These are phyloP conservation scores for Chytridium lagenaria DNA, from an alignment of 371 early-diverging fungal genomes.

Conservation along the genomic window DNA sequence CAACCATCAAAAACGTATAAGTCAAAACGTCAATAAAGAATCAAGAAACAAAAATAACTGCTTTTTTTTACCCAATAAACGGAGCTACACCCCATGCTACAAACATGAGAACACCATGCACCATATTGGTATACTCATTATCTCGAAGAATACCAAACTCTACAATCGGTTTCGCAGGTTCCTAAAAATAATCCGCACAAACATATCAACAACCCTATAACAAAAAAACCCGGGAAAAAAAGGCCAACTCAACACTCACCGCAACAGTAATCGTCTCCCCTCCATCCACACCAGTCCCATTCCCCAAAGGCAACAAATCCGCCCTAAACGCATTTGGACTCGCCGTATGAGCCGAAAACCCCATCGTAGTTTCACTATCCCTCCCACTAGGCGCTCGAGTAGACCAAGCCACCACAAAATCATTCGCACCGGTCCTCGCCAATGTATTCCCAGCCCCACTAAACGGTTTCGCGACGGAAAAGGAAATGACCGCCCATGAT, in stretches of 20 bases:
- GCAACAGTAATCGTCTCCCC: neutral
- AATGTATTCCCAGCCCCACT: neutral
- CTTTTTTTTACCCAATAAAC: conserved; percentile 17
- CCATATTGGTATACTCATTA: neutral
- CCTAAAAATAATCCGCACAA: neutral
- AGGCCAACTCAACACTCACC: neutral
- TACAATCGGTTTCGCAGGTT: neutral
- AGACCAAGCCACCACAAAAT: neutral
- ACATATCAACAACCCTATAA: neutral
- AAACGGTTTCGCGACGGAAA: neutral
- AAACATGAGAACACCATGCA: conserved; percentile 45
- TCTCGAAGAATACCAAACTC: neutral
- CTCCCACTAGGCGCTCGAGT: neutral
- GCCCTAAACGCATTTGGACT: neutral
- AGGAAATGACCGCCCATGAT: conserved; percentile 15
- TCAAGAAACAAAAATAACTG: neutral
- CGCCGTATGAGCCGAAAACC: neutral
- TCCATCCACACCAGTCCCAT: neutral
- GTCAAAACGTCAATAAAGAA: conserved; percentile 21
- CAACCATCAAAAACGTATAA: neutral
- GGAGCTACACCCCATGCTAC: conserved; percentile 44
- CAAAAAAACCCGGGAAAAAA: no score
- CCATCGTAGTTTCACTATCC: neutral
- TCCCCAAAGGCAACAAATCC: neutral
- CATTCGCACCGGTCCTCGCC: neutral